A percentile compares a stretch with the other conserved stretches of the same genome.
Conservation (phyloP, 139 green algal genomes). For the Volvox africanus region DNA sequence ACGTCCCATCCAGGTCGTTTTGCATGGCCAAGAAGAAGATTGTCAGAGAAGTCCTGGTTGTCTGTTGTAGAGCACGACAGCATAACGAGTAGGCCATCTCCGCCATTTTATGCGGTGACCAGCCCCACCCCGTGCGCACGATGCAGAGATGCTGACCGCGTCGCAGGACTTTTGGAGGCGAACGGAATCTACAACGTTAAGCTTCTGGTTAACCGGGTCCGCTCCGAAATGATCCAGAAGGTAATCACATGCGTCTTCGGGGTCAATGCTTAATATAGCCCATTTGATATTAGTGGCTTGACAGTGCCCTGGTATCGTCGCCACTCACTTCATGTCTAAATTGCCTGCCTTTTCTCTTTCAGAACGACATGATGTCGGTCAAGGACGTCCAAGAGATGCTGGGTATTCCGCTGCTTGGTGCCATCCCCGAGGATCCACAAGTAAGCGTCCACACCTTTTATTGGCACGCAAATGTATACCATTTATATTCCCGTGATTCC, state of each 20-base stretch:
- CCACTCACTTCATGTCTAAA: too few species aligned
- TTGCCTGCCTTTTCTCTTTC: not conserved
- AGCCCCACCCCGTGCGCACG: not conserved
- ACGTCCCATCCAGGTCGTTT: too few species aligned
- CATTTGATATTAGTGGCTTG: not conserved
- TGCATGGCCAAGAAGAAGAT: too few species aligned
- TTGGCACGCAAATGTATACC: too few species aligned
- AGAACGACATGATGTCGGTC: constrained; percentile 95
- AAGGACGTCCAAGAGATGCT: constrained; percentile 90
- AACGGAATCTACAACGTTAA: constrained; percentile 92
- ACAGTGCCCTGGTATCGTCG: not conserved
- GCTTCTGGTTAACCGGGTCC: constrained; percentile 92
- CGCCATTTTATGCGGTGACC: not conserved
- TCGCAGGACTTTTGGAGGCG: constrained; percentile 90
- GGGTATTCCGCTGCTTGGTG: constrained; percentile 83
- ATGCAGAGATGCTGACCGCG: constrained; percentile 77
- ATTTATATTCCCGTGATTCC: too few species aligned
- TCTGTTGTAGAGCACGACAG: not conserved
- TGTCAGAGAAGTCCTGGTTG: not conserved
- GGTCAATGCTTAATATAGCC: too few species aligned
- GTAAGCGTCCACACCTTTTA: not conserved
- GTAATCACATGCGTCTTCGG: not conserved
- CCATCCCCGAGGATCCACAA: constrained; percentile 83
- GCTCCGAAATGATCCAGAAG: constrained; percentile 88
- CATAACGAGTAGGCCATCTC: not conserved